Conservation (phyloP, 345 rosid species). For the Aquilaria sinensis region DNA sequence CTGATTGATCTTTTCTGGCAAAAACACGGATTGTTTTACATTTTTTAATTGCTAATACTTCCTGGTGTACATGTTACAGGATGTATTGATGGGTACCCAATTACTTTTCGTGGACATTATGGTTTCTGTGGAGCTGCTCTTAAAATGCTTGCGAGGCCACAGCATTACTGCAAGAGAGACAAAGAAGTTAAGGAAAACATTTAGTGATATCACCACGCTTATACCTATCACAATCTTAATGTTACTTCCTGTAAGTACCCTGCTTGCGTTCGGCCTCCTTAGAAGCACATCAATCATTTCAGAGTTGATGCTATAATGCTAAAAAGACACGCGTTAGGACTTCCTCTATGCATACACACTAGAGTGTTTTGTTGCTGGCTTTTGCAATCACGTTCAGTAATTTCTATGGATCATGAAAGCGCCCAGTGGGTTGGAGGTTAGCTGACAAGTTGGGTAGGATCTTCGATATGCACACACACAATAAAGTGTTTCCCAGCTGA, state of each 20-base stretch:
- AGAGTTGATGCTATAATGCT: too few relatives aligned
- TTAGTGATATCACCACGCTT: conserved; percentile 43
- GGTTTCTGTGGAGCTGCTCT: conserved; percentile 34
- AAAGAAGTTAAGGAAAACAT: conserved; percentile 37
- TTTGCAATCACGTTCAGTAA: too few relatives aligned
- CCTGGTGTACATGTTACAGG: conserved; percentile 22
- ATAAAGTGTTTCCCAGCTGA: too few relatives aligned
- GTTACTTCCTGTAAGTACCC: conserved; percentile 54
- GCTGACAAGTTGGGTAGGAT: background rate
- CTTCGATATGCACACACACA: too few relatives aligned
- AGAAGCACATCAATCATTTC: too few relatives aligned
- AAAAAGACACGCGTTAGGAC: too few relatives aligned
- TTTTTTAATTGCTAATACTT: background rate
- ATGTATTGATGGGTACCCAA: conserved; percentile 54
- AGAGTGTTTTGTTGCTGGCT: too few relatives aligned
- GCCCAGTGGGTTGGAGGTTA: background rate
- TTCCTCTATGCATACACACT: background rate
- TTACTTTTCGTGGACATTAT: conserved; percentile 43
- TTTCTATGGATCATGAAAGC: background rate
- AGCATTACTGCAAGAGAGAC: conserved; percentile 34
- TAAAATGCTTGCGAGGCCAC: conserved; percentile 36
- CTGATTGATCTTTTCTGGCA: conserved; percentile 3
- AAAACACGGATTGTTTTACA: background rate
- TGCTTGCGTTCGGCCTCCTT: background rate
- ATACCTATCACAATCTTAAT: conserved; percentile 53